phyloP scores from a whole-genome alignment of 306 rosid genomes.

The Adenanthera pavonina region DNA sequence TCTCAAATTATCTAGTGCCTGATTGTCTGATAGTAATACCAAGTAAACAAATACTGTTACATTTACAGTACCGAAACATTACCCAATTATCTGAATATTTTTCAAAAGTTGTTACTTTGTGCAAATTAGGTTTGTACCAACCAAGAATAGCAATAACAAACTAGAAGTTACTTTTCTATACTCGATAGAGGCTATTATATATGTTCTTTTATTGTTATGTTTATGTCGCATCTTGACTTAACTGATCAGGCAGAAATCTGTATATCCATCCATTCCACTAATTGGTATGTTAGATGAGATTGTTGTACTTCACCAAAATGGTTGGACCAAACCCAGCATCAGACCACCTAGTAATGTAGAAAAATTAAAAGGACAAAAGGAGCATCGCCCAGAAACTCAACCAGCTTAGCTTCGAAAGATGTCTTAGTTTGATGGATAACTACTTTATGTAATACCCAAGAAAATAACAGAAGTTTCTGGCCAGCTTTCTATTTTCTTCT shows the following conservation, averaged over 20 bases:
- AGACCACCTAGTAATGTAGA: conserved; percentile 41
- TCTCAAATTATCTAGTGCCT: neutral
- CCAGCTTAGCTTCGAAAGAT: conserved; percentile 49
- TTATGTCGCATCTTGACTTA: conserved; percentile 8
- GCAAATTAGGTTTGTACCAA: conserved; percentile 5
- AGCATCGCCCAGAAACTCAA: conserved; percentile 32
- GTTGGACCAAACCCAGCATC: conserved; percentile 61
- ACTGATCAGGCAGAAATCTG: neutral
- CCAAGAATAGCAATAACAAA: conserved; percentile 15
- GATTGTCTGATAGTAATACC: neutral
- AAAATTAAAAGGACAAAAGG: neutral
- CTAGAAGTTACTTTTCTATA: conserved; percentile 22
- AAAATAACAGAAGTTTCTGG: conserved; percentile 10
- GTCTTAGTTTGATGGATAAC: conserved; percentile 51
- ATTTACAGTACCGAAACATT: neutral
- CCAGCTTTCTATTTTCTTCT: neutral
- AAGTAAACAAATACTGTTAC: neutral
- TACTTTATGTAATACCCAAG: conserved; percentile 51
- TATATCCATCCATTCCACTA: neutral
- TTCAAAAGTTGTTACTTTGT: neutral
- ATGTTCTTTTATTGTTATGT: neutral
- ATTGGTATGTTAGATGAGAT: conserved; percentile 21
- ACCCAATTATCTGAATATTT: neutral
- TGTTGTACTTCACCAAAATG: conserved; percentile 54
- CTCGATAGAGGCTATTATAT: conserved; percentile 12